Base-by-base conservation (phyloP, 805 yeast genomes). In the Blastobotrys americana region DNA sequence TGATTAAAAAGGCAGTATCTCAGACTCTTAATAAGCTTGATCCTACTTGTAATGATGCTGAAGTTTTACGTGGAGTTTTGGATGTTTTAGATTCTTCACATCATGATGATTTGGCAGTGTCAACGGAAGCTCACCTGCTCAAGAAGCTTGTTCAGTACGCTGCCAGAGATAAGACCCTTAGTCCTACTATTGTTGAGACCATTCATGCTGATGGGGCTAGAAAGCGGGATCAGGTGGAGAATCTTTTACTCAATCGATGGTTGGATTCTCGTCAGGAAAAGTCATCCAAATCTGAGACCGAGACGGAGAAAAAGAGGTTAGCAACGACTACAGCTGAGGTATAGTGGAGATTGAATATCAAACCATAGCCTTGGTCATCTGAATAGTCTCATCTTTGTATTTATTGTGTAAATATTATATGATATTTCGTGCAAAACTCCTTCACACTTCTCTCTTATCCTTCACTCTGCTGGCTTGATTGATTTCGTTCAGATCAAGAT, bases 201-300 rank as follows among this genome's bases (percentile, higher is more conserved):
- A 10, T 22, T 25, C 31, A 25, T 8, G 31, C 31, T 8, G 31
- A 25, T 25, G 31, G 31, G 8, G 8, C 31, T 25, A 44, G 52
- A 22, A 41, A 39, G 22, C 43, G 41, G 15, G 64, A 60, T 39
- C 53, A 51, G 18, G 60, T 61, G 8, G 79, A 74, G 51, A 74
- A 73, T 50, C 51, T 74, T 16, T 50, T 74, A 34, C 47, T 73
- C 41, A 69, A 70, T 21, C 60, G 78, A 49, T 74, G 80, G 80
- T 71, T 76, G 1, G 77, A 46, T n/a, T n/a, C n/a, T n/a, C n/a
- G n/a, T n/a, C n/a, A n/a, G 31, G 37, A 38, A n/a, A n/a, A n/a
- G n/a, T n/a, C n/a, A n/a, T n/a, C n/a, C n/a, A n/a, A n/a, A n/a
- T n/a, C n/a, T n/a, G n/a, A n/a, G n/a, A n/a, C n/a, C n/a, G n/a